phyloP scores from a whole-genome alignment of 2,329 filamentous ascomycete genomes.

The Blastomyces gilchristii region DNA sequence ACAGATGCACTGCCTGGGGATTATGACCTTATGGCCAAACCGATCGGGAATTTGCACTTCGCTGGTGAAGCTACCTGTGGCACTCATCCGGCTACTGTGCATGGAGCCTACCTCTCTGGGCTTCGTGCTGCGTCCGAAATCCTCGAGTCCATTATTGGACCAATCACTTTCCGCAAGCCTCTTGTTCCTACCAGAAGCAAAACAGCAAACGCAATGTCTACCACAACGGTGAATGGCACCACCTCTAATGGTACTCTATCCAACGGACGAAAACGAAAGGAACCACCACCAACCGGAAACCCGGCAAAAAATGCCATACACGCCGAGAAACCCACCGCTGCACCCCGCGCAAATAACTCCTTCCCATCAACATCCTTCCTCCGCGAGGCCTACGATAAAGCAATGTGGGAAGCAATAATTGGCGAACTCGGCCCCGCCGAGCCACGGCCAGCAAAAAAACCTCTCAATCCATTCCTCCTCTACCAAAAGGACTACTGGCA shows the following conservation, averaged over 20 bases:
- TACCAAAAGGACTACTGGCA: slow-evolving; percentile 70
- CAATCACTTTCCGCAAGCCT: slow-evolving; percentile 65
- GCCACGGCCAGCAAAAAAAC: slow-evolving; percentile 58
- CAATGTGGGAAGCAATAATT: slow-evolving; percentile 48
- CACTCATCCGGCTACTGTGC: slow-evolving; percentile 91
- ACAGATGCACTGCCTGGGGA: slow-evolving; percentile 73
- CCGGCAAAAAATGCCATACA: background rate
- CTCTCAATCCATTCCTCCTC: slow-evolving; percentile 77
- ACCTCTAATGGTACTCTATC: slow-evolving; percentile 17
- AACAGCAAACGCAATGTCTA: slow-evolving; percentile 18
- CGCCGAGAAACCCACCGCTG: slow-evolving; percentile 4
- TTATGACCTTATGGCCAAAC: slow-evolving; percentile 80
- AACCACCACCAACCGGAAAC: slow-evolving; percentile 1
- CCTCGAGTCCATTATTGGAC: slow-evolving; percentile 66
- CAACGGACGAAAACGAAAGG: slow-evolving; percentile 21
- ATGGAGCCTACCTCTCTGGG: slow-evolving; percentile 90
- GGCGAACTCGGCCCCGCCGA: slow-evolving; percentile 63
- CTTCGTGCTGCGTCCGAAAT: slow-evolving; percentile 82
- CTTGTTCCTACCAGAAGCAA: slow-evolving; percentile 57
- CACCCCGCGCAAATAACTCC: slow-evolving; percentile 14
- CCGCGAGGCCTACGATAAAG: slow-evolving; percentile 46
- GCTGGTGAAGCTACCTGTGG: slow-evolving; percentile 94
- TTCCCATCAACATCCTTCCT: slow-evolving; percentile 22
- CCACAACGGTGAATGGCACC: slow-evolving; percentile 17
- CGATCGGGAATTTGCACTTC: slow-evolving; percentile 82